phyloP scores from a whole-genome alignment of 1,284 basidiomycete species.

The Leccinum pallidistipes region DNA sequence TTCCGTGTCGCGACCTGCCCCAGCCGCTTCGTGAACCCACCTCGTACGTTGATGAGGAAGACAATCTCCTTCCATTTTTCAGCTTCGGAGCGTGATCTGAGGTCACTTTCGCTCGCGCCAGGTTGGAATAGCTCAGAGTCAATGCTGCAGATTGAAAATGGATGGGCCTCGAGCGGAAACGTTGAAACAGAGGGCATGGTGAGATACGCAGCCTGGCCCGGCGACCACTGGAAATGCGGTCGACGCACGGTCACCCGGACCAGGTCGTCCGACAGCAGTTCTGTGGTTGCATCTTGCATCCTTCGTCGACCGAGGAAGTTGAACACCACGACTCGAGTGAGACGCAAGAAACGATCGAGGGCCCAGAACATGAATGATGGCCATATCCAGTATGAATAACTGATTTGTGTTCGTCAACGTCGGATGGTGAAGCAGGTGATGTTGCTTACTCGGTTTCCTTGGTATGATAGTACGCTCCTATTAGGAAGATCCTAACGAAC shows the following conservation, averaged over 20 bases:
- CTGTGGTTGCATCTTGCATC: slow-evolving; percentile 26
- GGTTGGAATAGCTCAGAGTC: slow-evolving; percentile 29
- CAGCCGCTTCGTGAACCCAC: slow-evolving; percentile 43
- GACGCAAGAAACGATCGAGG: slow-evolving; percentile 57
- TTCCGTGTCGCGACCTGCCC: slow-evolving; percentile 28
- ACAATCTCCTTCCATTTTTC: slow-evolving; percentile 42
- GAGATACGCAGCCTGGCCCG: slow-evolving; percentile 55
- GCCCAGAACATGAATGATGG: slow-evolving; percentile 66
- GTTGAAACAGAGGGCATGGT: slow-evolving; percentile 44
- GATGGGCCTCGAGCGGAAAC: slow-evolving; percentile 50
- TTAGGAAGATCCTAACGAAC: slow-evolving; percentile 38
- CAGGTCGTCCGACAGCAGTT: slow-evolving; percentile 28
- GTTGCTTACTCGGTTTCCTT: slow-evolving; percentile 22
- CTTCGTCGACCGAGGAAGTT: slow-evolving; percentile 38
- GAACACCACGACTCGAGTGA: slow-evolving; percentile 48
- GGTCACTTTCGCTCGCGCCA: background rate
- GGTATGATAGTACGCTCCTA: slow-evolving; percentile 44
- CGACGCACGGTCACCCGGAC: slow-evolving; percentile 27
- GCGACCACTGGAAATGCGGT: slow-evolving; percentile 30
- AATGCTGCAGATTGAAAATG: slow-evolving; percentile 54
- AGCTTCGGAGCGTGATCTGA: background rate
- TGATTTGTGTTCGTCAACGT: slow-evolving; percentile 1
- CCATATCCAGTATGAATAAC: slow-evolving; percentile 44
- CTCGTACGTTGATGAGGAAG: slow-evolving; percentile 51
- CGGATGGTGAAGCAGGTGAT: slow-evolving; percentile 12